These are phyloP conservation scores for Angomonas desouzai DNA, from an alignment of 208 protist genomes.

Conservation along the genomic window DNA sequence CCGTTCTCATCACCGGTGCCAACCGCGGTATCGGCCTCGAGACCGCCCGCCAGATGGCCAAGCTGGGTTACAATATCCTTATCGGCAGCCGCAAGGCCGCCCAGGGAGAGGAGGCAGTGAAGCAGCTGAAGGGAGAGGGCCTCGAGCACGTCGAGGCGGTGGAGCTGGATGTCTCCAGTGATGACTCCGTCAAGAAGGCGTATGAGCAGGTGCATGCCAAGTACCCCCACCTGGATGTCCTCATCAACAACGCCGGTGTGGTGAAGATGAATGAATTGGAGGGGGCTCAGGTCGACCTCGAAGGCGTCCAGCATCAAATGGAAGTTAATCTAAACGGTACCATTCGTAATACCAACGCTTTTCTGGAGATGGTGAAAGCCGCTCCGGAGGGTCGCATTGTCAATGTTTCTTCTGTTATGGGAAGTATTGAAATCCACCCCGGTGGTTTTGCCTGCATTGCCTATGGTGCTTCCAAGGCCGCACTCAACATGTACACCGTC, in stretches of 20 bases:
- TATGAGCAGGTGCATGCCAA: constrained; percentile 38
- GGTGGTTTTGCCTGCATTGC: constrained; percentile 21
- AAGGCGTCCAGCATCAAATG: constrained; percentile 28
- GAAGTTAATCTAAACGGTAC: constrained; percentile 63
- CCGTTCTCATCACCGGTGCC: constrained; percentile 62
- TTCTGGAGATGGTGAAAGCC: constrained; percentile 51
- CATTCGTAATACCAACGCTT: constrained; percentile 57
- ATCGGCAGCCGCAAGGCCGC: constrained; percentile 45
- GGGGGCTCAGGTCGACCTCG: constrained; percentile 28
- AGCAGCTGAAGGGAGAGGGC: constrained; percentile 26
- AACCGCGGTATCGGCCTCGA: constrained; percentile 82
- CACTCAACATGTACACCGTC: constrained; percentile 82
- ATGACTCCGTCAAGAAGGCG: constrained; percentile 43
- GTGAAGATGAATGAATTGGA: constrained; percentile 9
- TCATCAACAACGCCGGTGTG: constrained; percentile 77
- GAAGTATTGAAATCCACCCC: constrained; percentile 25
- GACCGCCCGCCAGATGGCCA: constrained; percentile 48
- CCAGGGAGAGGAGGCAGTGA: constrained; percentile 37
- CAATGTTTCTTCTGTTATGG: constrained; percentile 68
- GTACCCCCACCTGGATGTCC: constrained; percentile 39
- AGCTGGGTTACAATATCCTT: constrained; percentile 58
- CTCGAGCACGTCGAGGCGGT: constrained; percentile 33
- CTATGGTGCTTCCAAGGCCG: constrained; percentile 69
- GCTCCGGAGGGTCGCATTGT: constrained; percentile 64
- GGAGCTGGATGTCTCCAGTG: constrained; percentile 39